phyloP scores from a whole-genome alignment of 192 early-diverging fungal species.

The Mortierella alpina region DNA sequence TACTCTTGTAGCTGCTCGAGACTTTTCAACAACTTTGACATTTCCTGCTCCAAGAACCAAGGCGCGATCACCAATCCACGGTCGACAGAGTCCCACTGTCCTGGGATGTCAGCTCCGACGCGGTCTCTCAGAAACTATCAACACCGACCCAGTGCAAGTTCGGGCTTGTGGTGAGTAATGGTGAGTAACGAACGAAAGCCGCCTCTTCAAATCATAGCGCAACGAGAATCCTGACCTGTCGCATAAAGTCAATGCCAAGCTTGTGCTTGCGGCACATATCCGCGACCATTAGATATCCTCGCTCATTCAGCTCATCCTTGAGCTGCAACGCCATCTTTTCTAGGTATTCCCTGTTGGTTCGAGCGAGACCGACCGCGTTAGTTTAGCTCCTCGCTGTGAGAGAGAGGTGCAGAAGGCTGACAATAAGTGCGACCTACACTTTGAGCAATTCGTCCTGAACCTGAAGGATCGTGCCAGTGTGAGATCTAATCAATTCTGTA shows the following conservation, averaged over 20 bases:
- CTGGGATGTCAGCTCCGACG: conserved; percentile 27
- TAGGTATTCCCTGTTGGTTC: conserved; percentile 23
- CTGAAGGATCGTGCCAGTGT: conserved; percentile 10
- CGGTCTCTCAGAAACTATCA: conserved; percentile 39
- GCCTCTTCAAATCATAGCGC: not conserved
- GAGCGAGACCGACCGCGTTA: not conserved
- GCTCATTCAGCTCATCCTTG: conserved; percentile 15
- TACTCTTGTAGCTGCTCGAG: conserved; percentile 34
- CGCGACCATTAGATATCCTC: conserved; percentile 13
- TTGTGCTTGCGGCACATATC: conserved; percentile 32
- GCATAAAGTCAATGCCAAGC: conserved; percentile 36
- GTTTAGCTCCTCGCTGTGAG: not conserved
- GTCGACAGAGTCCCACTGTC: conserved; percentile 40
- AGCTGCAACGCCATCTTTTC: conserved; percentile 15
- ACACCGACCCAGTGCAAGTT: not conserved
- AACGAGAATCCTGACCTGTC: conserved; percentile 18
- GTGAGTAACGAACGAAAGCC: not conserved
- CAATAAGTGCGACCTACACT: conserved; percentile 2
- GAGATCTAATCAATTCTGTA: conserved; percentile 13
- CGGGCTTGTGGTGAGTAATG: not conserved
- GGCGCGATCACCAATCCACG: conserved; percentile 30
- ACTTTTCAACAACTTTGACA: not conserved
- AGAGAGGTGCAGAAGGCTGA: not conserved
- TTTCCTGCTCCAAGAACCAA: conserved; percentile 31
- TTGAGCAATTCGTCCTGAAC: conserved; percentile 43